Evolutionary conservation across 192 early-diverging fungal genomes (phyloP), one percentile per base, ranked within the genome.

Genomic region (Backusella macrospora): DNA sequence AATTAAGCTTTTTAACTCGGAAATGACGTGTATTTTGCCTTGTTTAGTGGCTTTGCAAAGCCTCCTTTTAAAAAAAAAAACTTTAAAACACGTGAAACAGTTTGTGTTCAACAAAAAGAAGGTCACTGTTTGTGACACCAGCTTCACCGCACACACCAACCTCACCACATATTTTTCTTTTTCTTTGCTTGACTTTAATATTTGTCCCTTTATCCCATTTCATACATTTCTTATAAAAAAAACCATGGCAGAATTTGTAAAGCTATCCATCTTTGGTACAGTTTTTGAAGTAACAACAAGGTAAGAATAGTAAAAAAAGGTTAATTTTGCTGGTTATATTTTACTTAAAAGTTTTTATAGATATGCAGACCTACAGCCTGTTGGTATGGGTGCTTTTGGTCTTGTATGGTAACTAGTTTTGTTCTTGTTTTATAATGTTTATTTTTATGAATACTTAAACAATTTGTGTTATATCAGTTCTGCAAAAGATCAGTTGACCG

Each of bases 341-440:
- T 44, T 29, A 47, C 37, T 18, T 14, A 18, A 29, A 15, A 65
- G 16, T 64, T 21, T 26, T 26, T 4, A 18, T 76, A 93, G 92
- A 75, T 98, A 98, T 88, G 90, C 92, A 10, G 91, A 96, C 83
- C 85, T 98, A 62, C 91, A 96, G 78, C 94, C 96, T 9, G 92
- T 99, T 21, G 97, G 97, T 39, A 96, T 98, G 93, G 97, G 97
- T 46, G 95, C 97, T 5, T 99, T 98, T 81, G 97, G 97, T 80
- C 86, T 99, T 7, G 97, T 99, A 23, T 99, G 97, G 93, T 96
- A 89, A 82, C 82, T 70, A 39, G 7, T n/a, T 39, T n/a, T 34
- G 29, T 34, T 34, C 29, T 34, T 34, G 29, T 34, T 34, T 34
- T 34, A 34, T 2, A 1, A 34, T 34, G 29, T 34, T 29, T 65